Base-by-base conservation (phyloP, 352 stramenopile genomes). In the Halophytophthora batemanensis region DNA sequence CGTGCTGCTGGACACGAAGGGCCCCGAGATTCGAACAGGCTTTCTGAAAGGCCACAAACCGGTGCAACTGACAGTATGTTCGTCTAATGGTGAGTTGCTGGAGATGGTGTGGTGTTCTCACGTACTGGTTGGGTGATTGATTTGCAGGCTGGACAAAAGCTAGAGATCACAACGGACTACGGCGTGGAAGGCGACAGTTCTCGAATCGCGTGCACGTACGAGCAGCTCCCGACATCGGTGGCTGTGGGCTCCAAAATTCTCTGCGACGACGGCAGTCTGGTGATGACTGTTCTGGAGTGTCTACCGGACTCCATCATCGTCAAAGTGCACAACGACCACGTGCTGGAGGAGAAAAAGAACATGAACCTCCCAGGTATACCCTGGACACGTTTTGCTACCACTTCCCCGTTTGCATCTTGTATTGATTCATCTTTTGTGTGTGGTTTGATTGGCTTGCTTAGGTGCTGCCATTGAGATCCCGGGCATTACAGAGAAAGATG, bases 1-100 rank as follows among this genome's bases (percentile, higher is more conserved):
- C 2, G 91, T 98, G 28, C 62, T 99, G 29, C 75, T 99, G 40
- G 98, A 99, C 64, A 99, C 96, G 6, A 97, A 98, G 59, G 96
- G 96, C 22, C 97, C 96, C 0, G 96, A 99, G 68, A 98, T 99
- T 50, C 89, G 96, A 28, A 98, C 87, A 5, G 97, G 84, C 0
- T 74, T 90, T 21, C 58, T 94, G 29, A 85, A 86, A 57, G 55
- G 74, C 50, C 84, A 90, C 57, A 64, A 63, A 33, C 71, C 82
- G 6, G 61, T 94, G 11, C 79, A 90, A 14, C 59, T 94, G 33
- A 74, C 72, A 61, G 76, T 82, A 34, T 43, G 57, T 25, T 11
- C 50, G 47, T 18, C 28, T 19, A 51, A 7, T 31, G 52, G 37
- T 46, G 7, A 15, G 14, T n/a, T 65, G 18, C 1, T 22, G 6